phyloP scores from a whole-genome alignment of 2,329 filamentous ascomycete species.

The Sarocladiaceae sp. region DNA sequence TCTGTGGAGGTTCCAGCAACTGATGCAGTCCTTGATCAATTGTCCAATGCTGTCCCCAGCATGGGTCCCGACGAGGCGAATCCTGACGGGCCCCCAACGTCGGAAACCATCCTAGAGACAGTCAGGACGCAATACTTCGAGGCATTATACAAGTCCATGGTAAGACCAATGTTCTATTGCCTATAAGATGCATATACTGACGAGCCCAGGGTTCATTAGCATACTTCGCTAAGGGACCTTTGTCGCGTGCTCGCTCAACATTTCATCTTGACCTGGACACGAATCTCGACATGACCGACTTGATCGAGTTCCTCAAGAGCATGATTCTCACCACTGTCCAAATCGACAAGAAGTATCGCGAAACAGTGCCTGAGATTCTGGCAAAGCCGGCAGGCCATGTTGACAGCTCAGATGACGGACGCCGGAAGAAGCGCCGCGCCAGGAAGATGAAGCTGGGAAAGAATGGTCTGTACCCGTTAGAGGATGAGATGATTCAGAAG shows the following conservation, averaged over 20 bases:
- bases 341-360: constrained; percentile 77
- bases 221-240: constrained; percentile 78
- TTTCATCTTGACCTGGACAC: constrained; percentile 62
- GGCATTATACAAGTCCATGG: constrained; percentile 60
- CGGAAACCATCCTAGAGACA: constrained; percentile 48
- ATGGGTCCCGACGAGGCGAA: constrained; percentile 4
- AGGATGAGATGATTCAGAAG: constrained; percentile 58
- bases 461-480: constrained; percentile 62
- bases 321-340: constrained; percentile 63
- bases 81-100: constrained; percentile 11
- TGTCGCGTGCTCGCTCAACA: constrained; percentile 69
- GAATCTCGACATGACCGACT: constrained; percentile 55
- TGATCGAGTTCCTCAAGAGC: constrained; percentile 65
- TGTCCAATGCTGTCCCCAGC: constrained; percentile 1
- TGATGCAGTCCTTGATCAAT: constrained; percentile 11
- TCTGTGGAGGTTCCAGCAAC: not conserved
- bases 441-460: constrained; percentile 66
- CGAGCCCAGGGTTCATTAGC: constrained; percentile 62
- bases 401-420: constrained; percentile 49
- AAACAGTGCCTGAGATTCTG: constrained; percentile 61
- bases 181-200: not conserved
- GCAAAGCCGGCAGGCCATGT: constrained; percentile 50
- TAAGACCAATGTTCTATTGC: constrained; percentile 25
- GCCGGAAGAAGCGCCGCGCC: constrained; percentile 45
- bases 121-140: constrained; percentile 57